A percentile compares a stretch with the other conserved stretches of the same genome.
Evolutionary conservation across 495 filamentous ascomycete species (phyloP).

Genomic region (Haplographium delicatum): DNA sequence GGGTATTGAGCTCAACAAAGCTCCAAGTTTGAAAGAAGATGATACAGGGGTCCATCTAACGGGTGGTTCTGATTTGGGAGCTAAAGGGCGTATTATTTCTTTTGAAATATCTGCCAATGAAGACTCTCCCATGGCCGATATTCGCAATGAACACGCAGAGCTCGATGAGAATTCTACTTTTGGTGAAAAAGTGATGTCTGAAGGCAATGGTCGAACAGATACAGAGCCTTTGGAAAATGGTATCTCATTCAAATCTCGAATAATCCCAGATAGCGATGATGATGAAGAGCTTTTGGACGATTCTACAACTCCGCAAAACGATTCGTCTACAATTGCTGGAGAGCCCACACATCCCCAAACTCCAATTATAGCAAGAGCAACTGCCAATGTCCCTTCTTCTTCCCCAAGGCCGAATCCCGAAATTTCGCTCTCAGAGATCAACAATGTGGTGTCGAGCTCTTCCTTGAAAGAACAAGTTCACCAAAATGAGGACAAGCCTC

Average conservation of each 20-base stretch:
- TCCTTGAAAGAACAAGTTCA: no score
- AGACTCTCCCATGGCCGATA: background rate
- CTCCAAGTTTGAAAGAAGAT: no score
- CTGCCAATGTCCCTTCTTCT: background rate
- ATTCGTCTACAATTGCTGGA: background rate
- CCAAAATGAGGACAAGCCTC: no score
- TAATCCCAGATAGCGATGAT: constrained; percentile 11
- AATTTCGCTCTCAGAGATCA: background rate
- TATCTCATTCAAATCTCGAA: no score
- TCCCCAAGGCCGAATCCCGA: background rate
- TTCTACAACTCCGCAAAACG: background rate
- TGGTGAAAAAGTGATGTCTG: background rate
- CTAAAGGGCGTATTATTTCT: background rate
- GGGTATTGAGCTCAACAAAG: no score
- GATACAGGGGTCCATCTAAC: no score
- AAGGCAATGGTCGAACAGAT: background rate
- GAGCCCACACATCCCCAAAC: background rate
- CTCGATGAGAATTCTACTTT: background rate
- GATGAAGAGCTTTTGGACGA: background rate
- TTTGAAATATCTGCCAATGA: background rate
- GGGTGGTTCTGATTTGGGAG: no score
- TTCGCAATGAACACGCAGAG: no score
- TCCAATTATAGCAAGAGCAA: background rate
- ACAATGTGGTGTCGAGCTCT: no score
- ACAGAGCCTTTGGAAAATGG: background rate